Conservation (phyloP, 495 filamentous ascomycete species). For the Annulohypoxylon maeteangense region DNA sequence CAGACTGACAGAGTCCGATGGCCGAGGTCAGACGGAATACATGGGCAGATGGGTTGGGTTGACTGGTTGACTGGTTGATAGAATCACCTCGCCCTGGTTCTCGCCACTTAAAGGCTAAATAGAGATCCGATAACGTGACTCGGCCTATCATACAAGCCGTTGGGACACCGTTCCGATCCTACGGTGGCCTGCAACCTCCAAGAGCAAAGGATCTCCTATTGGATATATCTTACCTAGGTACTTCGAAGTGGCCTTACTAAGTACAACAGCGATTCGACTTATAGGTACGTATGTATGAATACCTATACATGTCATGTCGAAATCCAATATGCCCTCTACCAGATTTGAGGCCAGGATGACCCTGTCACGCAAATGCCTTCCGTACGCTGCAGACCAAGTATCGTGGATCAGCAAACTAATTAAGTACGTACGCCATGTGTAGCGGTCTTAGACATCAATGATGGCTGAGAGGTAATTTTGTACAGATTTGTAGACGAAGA, state of each 20-base stretch:
- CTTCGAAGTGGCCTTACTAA: constrained; percentile 27
- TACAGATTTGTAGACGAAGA: constrained; percentile 4
- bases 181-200: constrained; percentile 6
- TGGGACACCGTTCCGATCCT: not conserved
- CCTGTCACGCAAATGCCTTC: constrained; percentile 17
- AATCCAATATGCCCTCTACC: constrained; percentile 7
- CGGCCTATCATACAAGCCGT: constrained; percentile 36
- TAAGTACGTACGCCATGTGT: not conserved
- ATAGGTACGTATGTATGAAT: too few species aligned
- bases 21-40: constrained; percentile 22
- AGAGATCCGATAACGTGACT: constrained; percentile 37
- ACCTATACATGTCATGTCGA: constrained; percentile 19
- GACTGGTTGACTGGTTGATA: not conserved
- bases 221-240: constrained; percentile 11
- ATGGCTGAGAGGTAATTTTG: not conserved
- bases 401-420: not conserved
- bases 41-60: constrained; percentile 1
- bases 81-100: constrained; percentile 10
- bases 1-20: constrained; percentile 7
- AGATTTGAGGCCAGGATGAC: constrained; percentile 16
- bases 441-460: not conserved
- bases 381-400: not conserved
- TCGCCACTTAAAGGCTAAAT: constrained; percentile 26
- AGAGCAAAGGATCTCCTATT: constrained; percentile 9
- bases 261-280: constrained; percentile 11